Evolutionary conservation across 2,329 filamentous ascomycete species (phyloP), one percentile per base, ranked within the genome.

Genomic region (Byssochlamys sp.): DNA sequence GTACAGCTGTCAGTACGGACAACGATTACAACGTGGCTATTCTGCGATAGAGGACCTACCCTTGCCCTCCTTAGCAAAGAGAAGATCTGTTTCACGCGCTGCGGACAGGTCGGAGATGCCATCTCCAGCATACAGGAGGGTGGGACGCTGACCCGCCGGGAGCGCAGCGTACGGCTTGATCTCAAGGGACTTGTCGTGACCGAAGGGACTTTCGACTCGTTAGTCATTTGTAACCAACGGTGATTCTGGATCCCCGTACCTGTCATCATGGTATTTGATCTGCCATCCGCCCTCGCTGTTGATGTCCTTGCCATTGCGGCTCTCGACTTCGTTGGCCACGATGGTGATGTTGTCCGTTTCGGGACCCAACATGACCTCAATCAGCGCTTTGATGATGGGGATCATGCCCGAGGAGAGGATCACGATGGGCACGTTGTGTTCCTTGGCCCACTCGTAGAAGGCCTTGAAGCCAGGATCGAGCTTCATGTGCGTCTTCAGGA

Each of bases 171-270:
- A 97, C 55, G 90, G 90, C 63, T 89, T 85, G 67, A 99, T 90
- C 71, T 94, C 90, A 56, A 92, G 79, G 27, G 87, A 91, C 83
- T 99, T 99, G 80, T 99, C 92, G 71, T 99, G 94, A n/a, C 94
- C 94, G 67, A 95, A 95, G 58, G 86, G 81, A 69, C 88, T 89
- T 61, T 59, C 56, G 12, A 25, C 39, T 24, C 12, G 29, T 54
- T 5, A 56, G 53, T 45, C 39, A 19, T 19, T n/a, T 45, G n/a
- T 45, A 14, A 45, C 39, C n/a, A 31, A 45, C 39, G 3, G 39
- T 19, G 25, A 28, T 24, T 48, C n/a, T 9, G 19, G 25, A 12
- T 69, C 69, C 19, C n/a, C 19, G 39, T 28, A 86, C 84, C 84
- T 90, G 60, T 92, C 90, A 71, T 99, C 91, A 68, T 90, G 91